Conservation (phyloP, 2,329 filamentous ascomycete species). For the Trichoderma gracile region DNA sequence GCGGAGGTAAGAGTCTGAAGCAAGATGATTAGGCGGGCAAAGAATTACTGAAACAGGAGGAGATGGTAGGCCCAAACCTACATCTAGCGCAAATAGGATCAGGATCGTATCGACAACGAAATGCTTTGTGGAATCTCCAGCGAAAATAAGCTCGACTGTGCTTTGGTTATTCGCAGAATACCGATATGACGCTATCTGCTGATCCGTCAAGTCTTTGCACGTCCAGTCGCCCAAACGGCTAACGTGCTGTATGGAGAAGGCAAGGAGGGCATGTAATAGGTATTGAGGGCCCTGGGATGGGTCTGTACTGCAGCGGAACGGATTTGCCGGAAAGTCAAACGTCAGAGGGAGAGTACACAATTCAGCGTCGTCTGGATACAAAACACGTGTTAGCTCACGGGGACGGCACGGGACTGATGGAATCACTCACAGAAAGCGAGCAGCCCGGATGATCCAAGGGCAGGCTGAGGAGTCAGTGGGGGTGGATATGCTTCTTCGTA, state of each 20-base stretch:
- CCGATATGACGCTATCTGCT: conserved; percentile 18
- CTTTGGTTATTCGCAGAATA: conserved; percentile 13
- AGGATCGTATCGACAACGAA: conserved; percentile 19
- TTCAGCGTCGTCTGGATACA: conserved; percentile 14
- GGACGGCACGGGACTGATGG: too few relatives aligned
- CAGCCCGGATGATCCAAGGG: background rate
- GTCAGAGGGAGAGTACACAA: conserved; percentile 20
- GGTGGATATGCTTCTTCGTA: background rate
- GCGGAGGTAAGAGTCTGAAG: conserved; percentile 20
- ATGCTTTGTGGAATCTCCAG: background rate
- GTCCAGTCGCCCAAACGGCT: background rate
- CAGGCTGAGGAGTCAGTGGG: background rate
- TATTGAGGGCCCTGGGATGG: conserved; percentile 8
- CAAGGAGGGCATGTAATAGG: conserved; percentile 11
- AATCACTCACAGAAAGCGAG: conserved; percentile 19
- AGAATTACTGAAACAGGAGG: background rate
- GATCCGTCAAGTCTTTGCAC: background rate
- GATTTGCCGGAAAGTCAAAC: conserved; percentile 19
- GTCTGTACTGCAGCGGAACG: conserved; percentile 8
- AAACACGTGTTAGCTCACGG: background rate
- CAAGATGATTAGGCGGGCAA: too few relatives aligned
- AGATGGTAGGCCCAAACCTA: background rate
- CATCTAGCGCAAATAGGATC: conserved; percentile 20
- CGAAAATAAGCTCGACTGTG: background rate
- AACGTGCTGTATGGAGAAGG: conserved; percentile 19